Base-by-base conservation (phyloP, 306 rosid species). In the Cajanus cajan region DNA sequence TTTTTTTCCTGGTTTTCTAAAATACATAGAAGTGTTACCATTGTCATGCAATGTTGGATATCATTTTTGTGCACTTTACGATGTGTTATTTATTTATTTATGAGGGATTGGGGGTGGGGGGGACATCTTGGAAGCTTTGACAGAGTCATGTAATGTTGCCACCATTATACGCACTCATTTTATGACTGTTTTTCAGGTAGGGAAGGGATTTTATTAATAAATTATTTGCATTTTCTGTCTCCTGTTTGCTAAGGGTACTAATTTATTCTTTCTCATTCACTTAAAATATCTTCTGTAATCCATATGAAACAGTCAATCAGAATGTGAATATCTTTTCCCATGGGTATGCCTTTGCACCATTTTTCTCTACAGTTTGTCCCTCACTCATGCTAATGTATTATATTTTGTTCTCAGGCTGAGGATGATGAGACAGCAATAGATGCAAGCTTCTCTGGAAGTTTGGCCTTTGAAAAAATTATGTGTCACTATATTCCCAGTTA, bases 341-440 rank as follows among this genome's bases (percentile, higher is more conserved):
- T 45, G 9, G 52, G 37, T 62, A 34, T 33, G 19, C 28, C 50
- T 74, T 66, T 4, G 62, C 28, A 7, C 55, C n/a, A 36, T 67
- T 64, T 40, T 28, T 40, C 36, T 70, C 54, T 58, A 9, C 21
- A 34, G 45, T 64, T 50, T 64, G 79, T 28, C 52, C 67, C 18
- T 50, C 22, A 24, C 40, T 62, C 51, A 15, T 54, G 55, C 67
- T 76, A 41, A 84, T 74, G 72, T 66, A 34, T 68, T 68, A 5
- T 58, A 6, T 48, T 80, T 82, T 64, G 31, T 82, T 73, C 71
- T 82, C 84, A 95, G 98, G 98, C 94, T 51, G 94, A 87, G 84
- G 91, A 80, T 84, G 98, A 95, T 85, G 97, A 91, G 68, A 80
- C 91, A 57, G 90, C 98, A 68, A 80, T 95, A 79, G 98, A 95